Conservation (phyloP, 2,329 filamentous ascomycete genomes). For the Podosphaera fusca region DNA sequence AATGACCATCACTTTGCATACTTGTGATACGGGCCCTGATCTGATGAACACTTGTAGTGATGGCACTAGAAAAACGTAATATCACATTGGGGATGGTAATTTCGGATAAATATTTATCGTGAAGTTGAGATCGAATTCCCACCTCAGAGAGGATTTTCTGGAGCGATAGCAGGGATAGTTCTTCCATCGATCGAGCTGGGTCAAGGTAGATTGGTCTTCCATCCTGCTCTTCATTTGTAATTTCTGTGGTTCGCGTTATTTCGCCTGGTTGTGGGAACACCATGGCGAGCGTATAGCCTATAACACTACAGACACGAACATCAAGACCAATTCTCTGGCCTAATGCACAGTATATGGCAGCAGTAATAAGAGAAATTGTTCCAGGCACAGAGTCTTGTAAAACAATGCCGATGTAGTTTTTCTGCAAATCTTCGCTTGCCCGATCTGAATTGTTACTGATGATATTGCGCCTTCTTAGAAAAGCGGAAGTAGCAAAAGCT, state of each 20-base stretch:
- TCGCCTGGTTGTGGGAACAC: constrained; percentile 37
- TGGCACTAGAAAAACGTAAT: constrained; percentile 57
- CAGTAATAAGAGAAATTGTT: constrained; percentile 68
- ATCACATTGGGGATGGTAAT: constrained; percentile 45
- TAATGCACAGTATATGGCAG: constrained; percentile 64
- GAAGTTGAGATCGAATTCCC: constrained; percentile 21
- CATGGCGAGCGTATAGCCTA: constrained; percentile 66
- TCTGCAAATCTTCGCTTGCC: constrained; percentile 58
- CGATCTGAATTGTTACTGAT: constrained; percentile 41
- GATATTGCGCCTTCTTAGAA: constrained; percentile 44
- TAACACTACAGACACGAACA: constrained; percentile 59
- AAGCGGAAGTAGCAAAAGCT: constrained; percentile 43
- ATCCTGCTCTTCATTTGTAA: constrained; percentile 23
- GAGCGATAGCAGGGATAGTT: constrained; percentile 38
- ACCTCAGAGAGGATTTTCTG: constrained; percentile 30
- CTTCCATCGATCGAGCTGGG: constrained; percentile 47
- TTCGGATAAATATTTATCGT: constrained; percentile 34
- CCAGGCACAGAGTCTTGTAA: constrained; percentile 50
- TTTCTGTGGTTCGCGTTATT: constrained; percentile 16
- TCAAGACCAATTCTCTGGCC: constrained; percentile 52
- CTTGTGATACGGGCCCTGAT: constrained; percentile 16
- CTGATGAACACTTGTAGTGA: constrained; percentile 46
- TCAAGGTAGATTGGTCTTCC: constrained; percentile 55
- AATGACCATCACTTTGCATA: constrained; percentile 14
- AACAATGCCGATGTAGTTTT: constrained; percentile 71